phyloP scores from a whole-genome alignment of 2,329 filamentous ascomycete genomes.

The Boeremia lycopersici region DNA sequence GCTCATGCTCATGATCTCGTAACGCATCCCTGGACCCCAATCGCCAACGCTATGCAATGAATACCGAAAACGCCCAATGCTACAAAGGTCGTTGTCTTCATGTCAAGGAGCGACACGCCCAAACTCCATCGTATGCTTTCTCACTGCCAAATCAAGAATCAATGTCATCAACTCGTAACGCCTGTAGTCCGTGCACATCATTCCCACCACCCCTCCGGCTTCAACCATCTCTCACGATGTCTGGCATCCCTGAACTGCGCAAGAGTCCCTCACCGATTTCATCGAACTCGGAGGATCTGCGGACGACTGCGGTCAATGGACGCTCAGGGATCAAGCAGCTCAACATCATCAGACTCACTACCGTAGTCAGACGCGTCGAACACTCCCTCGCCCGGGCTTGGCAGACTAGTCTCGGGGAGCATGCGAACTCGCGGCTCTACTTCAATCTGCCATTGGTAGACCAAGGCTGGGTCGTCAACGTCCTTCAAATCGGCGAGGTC shows the following conservation, averaged over 20 bases:
- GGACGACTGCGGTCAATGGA: neutral
- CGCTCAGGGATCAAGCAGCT: constrained; percentile 25
- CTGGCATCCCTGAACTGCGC: neutral
- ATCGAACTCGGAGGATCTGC: neutral
- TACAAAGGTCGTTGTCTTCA: neutral
- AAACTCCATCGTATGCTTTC: neutral
- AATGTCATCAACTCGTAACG: neutral
- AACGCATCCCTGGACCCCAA: neutral
- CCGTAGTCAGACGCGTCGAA: constrained; percentile 47
- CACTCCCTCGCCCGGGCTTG: constrained; percentile 36
- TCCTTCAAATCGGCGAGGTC: constrained; percentile 26
- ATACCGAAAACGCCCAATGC: neutral
- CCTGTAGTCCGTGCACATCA: neutral
- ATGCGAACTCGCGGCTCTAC: constrained; percentile 30
- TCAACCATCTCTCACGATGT: no score
- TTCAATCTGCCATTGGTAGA: constrained; percentile 30
- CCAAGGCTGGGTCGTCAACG: constrained; percentile 29
- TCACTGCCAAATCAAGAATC: neutral
- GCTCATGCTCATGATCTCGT: constrained; percentile 4
- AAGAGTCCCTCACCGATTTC: neutral
- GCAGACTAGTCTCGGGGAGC: constrained; percentile 39
- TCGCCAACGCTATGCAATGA: constrained; percentile 20
- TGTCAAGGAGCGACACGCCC: neutral
- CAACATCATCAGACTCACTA: constrained; percentile 44
- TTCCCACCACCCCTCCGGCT: neutral